Percentiles rank a stretch among this genome's conserved stretches.
Conservation (phyloP, 2,329 filamentous ascomycete species). For the Sphaerulina populicola region DNA sequence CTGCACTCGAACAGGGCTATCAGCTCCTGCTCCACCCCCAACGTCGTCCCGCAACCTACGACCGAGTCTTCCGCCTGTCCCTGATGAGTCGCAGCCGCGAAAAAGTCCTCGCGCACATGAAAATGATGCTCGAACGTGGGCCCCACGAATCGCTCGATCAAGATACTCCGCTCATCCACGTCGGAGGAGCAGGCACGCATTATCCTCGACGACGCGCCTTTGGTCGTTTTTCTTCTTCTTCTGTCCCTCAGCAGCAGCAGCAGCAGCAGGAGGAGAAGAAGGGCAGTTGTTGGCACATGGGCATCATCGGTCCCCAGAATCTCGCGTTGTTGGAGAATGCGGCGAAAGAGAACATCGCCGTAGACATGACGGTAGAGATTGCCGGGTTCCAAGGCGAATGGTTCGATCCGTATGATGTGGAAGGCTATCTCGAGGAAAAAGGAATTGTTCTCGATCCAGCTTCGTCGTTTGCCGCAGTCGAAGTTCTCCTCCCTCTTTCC, state of each 20-base stretch:
- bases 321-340: conserved; percentile 25
- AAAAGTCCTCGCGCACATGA: conserved; percentile 32
- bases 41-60: conserved; percentile 21
- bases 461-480: conserved; percentile 53
- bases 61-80: conserved; percentile 25
- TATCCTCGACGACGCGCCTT: conserved; percentile 34
- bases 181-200: conserved; percentile 62
- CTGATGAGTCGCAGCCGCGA: conserved; percentile 18
- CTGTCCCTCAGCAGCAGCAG: no score
- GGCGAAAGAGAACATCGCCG: conserved; percentile 21
- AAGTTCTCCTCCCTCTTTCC: conserved; percentile 27
- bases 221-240: no score
- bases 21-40: conserved; percentile 48
- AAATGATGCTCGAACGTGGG: conserved; percentile 33
- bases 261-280: conserved; percentile 9
- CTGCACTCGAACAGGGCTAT: conserved; percentile 55
- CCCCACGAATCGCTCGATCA: conserved; percentile 49
- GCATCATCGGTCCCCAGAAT: conserved; percentile 26
- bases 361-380: conserved; percentile 42
- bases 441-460: conserved; percentile 55
- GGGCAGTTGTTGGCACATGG: conserved; percentile 24
- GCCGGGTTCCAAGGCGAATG: conserved; percentile 64
- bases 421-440: conserved; percentile 59
- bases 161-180: conserved; percentile 53
- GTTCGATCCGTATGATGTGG: conserved; percentile 68